Conservation (phyloP, 768 basidiomycete species). For the Termitomyces sp. region DNA sequence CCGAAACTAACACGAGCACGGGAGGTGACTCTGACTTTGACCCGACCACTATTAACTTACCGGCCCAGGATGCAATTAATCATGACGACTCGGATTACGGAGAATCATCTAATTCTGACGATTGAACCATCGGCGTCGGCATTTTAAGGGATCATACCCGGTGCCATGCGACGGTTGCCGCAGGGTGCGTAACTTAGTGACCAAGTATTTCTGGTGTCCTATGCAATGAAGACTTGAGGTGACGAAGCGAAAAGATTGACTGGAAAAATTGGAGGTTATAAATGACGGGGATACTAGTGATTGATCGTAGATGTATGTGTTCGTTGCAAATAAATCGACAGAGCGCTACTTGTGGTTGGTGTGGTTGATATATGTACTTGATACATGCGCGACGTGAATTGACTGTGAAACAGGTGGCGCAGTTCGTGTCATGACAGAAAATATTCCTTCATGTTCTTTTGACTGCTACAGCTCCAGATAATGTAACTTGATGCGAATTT, state of each 20-base stretch:
- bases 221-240: neutral
- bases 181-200: neutral
- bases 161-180: no score
- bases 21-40: constrained; percentile 25
- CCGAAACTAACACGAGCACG: neutral
- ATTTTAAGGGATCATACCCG: neutral
- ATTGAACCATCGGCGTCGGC: neutral
- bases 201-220: neutral
- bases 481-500: neutral
- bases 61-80: neutral
- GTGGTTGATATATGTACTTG: neutral
- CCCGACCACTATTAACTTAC: constrained; percentile 22
- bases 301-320: neutral
- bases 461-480: neutral
- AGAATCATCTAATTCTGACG: constrained; percentile 12
- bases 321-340: neutral
- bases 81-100: constrained; percentile 19
- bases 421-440: neutral
- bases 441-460: neutral
- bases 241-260: neutral
- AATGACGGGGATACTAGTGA: neutral
- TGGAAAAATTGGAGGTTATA: neutral
- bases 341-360: neutral
- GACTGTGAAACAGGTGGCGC: neutral
- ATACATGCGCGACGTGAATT: neutral